These are phyloP conservation scores for Ceratocystis alfenasii DNA, from an alignment of 2,329 filamentous ascomycete genomes.

Conservation along the genomic window DNA sequence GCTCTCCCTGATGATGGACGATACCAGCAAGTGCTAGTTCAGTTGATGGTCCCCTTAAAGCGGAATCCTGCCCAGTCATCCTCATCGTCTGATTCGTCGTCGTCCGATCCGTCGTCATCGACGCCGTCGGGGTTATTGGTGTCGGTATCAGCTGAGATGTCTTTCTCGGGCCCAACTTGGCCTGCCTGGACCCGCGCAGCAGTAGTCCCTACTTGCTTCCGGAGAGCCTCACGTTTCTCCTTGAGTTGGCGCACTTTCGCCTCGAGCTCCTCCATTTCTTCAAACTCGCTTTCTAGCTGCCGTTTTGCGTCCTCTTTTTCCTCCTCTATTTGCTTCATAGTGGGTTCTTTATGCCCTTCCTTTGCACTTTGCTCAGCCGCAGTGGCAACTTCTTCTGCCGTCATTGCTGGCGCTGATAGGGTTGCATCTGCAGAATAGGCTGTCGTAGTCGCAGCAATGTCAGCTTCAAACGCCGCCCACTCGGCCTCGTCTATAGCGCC, in stretches of 20 bases:
- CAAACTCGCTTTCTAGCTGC: slow-evolving; percentile 64
- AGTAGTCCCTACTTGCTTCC: slow-evolving; percentile 30
- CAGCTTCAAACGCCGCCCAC: slow-evolving; percentile 78
- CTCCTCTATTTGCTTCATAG: slow-evolving; percentile 44
- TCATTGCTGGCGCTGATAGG: slow-evolving; percentile 58
- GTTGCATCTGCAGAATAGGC: slow-evolving; percentile 38
- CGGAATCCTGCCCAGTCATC: slow-evolving; percentile 49
- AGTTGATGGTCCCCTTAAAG: slow-evolving; percentile 21
- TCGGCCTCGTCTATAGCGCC: slow-evolving; percentile 54
- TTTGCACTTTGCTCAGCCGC: slow-evolving; percentile 42
- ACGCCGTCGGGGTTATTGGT: background rate
- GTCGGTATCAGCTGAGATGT: background rate
- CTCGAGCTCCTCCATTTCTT: slow-evolving; percentile 72
- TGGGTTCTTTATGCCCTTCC: slow-evolving; percentile 39
- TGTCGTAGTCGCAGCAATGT: slow-evolving; percentile 46
- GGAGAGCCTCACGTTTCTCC: slow-evolving; percentile 57
- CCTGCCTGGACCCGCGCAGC: slow-evolving; percentile 25
- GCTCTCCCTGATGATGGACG: background rate
- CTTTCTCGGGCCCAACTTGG: slow-evolving; percentile 26
- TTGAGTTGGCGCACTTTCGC: slow-evolving; percentile 56
- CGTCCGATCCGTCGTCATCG: slow-evolving; percentile 31
- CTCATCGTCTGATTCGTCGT: slow-evolving; percentile 38
- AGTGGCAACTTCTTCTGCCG: slow-evolving; percentile 49
- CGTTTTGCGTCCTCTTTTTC: slow-evolving; percentile 66
- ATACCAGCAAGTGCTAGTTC: slow-evolving; percentile 7